Evolutionary conservation across 441 rosid genomes (phyloP).

Genomic region (Syzygium malaccense): DNA sequence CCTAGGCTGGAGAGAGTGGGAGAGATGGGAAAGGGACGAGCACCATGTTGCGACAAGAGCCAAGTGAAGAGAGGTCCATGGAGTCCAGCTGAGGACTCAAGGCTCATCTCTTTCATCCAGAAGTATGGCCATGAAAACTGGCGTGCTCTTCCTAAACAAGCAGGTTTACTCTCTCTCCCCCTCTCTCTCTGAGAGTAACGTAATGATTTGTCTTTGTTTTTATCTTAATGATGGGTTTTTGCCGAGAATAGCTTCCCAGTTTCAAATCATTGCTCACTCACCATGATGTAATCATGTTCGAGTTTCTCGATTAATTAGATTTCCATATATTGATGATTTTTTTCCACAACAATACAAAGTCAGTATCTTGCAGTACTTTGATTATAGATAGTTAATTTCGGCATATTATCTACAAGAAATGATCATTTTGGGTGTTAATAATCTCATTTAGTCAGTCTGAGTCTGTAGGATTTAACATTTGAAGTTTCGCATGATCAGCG

Average conservation of each 20-base stretch:
- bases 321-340: neutral
- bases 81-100: slow-evolving; percentile 59
- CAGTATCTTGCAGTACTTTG: neutral
- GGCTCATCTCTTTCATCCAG: slow-evolving; percentile 47
- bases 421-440: neutral
- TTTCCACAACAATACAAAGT: neutral
- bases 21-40: slow-evolving; percentile 51
- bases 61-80: slow-evolving; percentile 66
- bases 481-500: neutral
- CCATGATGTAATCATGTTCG: neutral
- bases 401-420: neutral
- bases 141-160: slow-evolving; percentile 65
- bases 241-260: neutral
- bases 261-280: neutral
- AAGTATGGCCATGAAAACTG: slow-evolving; percentile 62
- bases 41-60: slow-evolving; percentile 59
- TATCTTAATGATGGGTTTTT: neutral
- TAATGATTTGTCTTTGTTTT: neutral
- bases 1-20: neutral
- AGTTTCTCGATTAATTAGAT: neutral
- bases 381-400: neutral
- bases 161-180: slow-evolving; percentile 29
- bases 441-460: neutral
- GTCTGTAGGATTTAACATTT: neutral
- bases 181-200: neutral